Conservation (phyloP, 192 early-diverging fungal species). For the Pecoramyces ruminantium region DNA sequence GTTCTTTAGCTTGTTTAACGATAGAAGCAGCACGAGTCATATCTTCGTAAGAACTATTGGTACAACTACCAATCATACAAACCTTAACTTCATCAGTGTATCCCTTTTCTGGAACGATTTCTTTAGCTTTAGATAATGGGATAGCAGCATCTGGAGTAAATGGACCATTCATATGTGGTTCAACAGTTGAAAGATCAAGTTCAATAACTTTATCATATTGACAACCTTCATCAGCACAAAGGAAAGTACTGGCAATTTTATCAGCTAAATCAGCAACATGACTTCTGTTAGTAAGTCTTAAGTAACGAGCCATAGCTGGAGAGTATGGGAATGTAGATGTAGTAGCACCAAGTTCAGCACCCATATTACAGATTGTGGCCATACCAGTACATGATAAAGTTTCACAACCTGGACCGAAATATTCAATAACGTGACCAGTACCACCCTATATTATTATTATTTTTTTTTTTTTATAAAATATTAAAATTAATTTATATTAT, state of each 20-base stretch:
- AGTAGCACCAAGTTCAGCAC: conserved; percentile 94
- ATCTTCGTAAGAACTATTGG: conserved; percentile 96
- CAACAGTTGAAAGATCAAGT: conserved; percentile 70
- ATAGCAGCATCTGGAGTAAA: conserved; percentile 94
- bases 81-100: conserved; percentile 77
- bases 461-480: too few species aligned
- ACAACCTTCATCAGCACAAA: conserved; percentile 34
- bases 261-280: conserved; percentile 60
- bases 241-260: conserved; percentile 25
- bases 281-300: conserved; percentile 62
- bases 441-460: conserved; percentile 69
- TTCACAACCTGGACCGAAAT: conserved; percentile 83
- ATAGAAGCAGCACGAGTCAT: conserved; percentile 83
- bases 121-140: conserved; percentile 72
- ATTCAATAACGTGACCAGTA: conserved; percentile 92
- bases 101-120: conserved; percentile 54
- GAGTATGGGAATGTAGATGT: conserved; percentile 94
- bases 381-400: conserved; percentile 93
- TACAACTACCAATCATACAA: conserved; percentile 91
- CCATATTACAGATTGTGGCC: conserved; percentile 99
- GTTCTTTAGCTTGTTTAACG: conserved; percentile 66
- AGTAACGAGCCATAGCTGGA: conserved; percentile 67
- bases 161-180: conserved; percentile 96
- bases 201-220: conserved; percentile 88
- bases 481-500: too few species aligned